Conservation (phyloP, 78 protist genomes). For the Cavenderia fasciculata region DNA sequence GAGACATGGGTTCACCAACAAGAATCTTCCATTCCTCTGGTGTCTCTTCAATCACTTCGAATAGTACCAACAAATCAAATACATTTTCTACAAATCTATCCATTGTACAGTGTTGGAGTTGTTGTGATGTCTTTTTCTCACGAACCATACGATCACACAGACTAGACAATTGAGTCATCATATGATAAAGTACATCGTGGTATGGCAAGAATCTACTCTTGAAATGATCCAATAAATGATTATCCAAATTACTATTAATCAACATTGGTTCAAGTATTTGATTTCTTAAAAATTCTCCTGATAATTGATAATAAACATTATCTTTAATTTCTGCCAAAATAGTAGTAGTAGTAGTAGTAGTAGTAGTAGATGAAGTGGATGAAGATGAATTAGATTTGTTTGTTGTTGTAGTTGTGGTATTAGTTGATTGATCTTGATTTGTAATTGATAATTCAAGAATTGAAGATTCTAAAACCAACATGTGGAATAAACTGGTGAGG, state of each 20-base stretch:
- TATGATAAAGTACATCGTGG: constrained; percentile 8
- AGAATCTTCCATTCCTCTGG: constrained; percentile 45
- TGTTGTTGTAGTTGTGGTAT: background rate
- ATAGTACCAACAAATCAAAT: constrained; percentile 31
- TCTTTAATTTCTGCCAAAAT: too few species aligned
- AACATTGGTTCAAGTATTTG: constrained; percentile 7
- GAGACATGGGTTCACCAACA: constrained; percentile 30
- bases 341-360: background rate
- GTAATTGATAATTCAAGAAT: too few species aligned
- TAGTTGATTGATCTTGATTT: too few species aligned
- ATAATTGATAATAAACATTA: background rate
- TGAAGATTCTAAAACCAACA: constrained; percentile 31
- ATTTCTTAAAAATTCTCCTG: background rate
- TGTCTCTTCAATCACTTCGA: constrained; percentile 18
- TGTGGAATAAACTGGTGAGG: background rate
- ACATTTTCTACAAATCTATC: constrained; percentile 28
- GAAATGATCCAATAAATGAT: constrained; percentile 27
- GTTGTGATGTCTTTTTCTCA: background rate
- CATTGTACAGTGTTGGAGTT: background rate
- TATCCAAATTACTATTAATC: background rate
- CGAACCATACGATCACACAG: background rate
- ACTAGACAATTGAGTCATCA: background rate
- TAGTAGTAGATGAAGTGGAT: background rate
- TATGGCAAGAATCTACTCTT: background rate
- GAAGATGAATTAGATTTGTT: background rate